Evolutionary conservation across 2,329 filamentous ascomycete species (phyloP).

Genomic region (Fonsecaea erecta): DNA sequence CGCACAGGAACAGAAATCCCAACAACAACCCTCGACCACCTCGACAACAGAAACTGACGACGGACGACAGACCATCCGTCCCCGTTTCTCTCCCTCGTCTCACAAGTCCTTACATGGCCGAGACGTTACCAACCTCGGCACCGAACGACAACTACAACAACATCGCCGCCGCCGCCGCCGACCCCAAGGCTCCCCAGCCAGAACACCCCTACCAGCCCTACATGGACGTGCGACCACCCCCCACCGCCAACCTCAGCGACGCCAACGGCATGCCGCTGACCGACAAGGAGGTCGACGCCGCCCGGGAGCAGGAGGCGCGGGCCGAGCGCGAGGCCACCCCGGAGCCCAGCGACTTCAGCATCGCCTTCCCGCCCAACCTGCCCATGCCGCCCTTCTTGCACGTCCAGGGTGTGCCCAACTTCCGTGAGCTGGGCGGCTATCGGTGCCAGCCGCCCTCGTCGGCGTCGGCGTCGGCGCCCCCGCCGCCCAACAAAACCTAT

Average conservation of each 20-base stretch:
- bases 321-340: constrained; percentile 29
- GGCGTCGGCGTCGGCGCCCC: neutral
- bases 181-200: constrained; percentile 16
- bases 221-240: constrained; percentile 24
- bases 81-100: neutral
- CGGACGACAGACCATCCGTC: neutral
- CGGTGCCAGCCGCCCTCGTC: constrained; percentile 17
- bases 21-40: no score
- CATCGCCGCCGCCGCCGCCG: neutral
- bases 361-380: constrained; percentile 33
- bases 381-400: constrained; percentile 38
- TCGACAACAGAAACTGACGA: no score
- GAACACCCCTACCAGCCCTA: constrained; percentile 27
- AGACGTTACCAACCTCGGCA: neutral
- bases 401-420: constrained; percentile 67
- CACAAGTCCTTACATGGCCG: neutral
- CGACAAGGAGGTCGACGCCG: constrained; percentile 23
- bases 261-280: constrained; percentile 27
- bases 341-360: constrained; percentile 30
- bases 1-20: no score
- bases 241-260: constrained; percentile 11
- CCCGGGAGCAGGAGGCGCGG: constrained; percentile 5
- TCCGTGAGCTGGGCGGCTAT: constrained; percentile 70
- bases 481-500: constrained; percentile 19
- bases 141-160: constrained; percentile 2